Conservation (phyloP, 2,329 filamentous ascomycete species). For the Claviceps pazoutovae region DNA sequence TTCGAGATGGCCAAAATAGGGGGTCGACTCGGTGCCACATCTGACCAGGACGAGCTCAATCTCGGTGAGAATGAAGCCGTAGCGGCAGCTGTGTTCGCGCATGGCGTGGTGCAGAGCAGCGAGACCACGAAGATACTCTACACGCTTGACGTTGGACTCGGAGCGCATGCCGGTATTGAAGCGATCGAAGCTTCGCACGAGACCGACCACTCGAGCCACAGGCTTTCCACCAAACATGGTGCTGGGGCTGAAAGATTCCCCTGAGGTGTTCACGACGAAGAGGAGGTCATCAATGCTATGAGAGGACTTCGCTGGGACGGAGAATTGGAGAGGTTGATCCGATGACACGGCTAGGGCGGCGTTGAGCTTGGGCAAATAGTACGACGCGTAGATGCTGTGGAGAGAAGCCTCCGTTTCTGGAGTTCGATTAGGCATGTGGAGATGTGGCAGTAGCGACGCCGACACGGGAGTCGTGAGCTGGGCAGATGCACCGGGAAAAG, state of each 20-base stretch:
- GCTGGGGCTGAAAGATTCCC: conserved; percentile 41
- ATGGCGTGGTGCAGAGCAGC: conserved; percentile 79
- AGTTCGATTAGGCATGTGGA: conserved; percentile 43
- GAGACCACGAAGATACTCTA: conserved; percentile 78
- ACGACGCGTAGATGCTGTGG: conserved; percentile 58
- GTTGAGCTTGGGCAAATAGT: conserved; percentile 80
- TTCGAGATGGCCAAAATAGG: conserved; percentile 83
- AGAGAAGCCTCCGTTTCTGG: conserved; percentile 70
- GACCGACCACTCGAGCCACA: conserved; percentile 52
- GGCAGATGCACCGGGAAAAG: conserved; percentile 56
- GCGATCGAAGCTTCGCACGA: conserved; percentile 84
- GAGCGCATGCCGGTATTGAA: conserved; percentile 93
- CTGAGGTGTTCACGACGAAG: conserved; percentile 50
- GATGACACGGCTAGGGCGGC: conserved; percentile 66
- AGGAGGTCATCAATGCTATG: conserved; percentile 36
- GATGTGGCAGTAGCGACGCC: conserved; percentile 44
- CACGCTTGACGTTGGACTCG: conserved; percentile 69
- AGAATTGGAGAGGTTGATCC: conserved; percentile 44
- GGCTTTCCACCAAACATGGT: conserved; percentile 35
- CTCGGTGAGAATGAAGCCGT: conserved; percentile 92
- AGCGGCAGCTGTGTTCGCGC: conserved; percentile 85
- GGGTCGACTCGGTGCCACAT: conserved; percentile 55
- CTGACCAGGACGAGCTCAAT: conserved; percentile 88
- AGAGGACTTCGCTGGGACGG: conserved; percentile 22
- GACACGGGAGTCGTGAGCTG: conserved; percentile 60